Evolutionary conservation across 352 stramenopile genomes (phyloP), one percentile per base, ranked within the genome.

Genomic region (Pythium phragmitis): DNA sequence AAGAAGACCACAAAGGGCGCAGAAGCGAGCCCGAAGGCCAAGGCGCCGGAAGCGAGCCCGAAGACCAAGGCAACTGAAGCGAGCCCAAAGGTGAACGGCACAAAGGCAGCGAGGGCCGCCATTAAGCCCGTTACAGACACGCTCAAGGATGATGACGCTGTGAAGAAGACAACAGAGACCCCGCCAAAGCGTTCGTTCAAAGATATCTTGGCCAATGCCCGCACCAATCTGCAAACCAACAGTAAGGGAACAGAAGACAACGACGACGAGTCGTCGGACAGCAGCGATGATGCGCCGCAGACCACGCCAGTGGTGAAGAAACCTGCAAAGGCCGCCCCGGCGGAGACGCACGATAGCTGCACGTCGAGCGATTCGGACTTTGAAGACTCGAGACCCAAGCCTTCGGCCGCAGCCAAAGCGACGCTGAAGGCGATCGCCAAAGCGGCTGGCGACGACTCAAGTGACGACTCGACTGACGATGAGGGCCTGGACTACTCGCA

Each of bases 401-500:
- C 49, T 11, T 51, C 33, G 3, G 21, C 48, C n/a, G 47, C 34
- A 4, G 39, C 36, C 11, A 72, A 67, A 46, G 23, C 30, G 33
- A 17, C 34, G 1, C 8, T 28, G 17, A 65, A 61, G 51, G 12
- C 33, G n/a, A n/a, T 33, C 19, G 5, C 49, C 17, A 56, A 42
- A 14, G 7, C 17, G 13, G 13, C 36, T 13, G 6, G 34, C 21
- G 57, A 52, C 3, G 65, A 56, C 16, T 63, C 56, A 12, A 63
- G 73, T 42, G 74, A 69, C 47, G 70, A 76, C 39, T 80, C 75
- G 17, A 86, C 74, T 2, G 79, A 89, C 46, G 82, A 91, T 36
- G 83, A 92, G 60, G 70, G 79, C 39, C 53, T 87, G 19, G 77
- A 89, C 68, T 92, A 92, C 65, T 91, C 79, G 41, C 79, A 92